phyloP scores from a whole-genome alignment of 257 asterid species.

The Jacaranda copaia region DNA sequence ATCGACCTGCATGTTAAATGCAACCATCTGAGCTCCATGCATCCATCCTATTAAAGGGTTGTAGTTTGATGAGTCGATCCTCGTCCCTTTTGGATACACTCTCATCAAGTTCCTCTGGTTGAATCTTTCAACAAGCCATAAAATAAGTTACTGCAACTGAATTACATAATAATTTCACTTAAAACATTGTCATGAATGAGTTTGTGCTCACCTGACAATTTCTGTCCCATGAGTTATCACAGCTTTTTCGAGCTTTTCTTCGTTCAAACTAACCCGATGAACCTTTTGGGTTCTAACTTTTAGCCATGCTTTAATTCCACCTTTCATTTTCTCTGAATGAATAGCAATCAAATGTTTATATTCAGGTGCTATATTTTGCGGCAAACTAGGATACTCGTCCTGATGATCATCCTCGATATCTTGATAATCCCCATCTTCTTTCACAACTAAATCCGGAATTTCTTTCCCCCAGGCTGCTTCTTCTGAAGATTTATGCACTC shows the following conservation, averaged over 20 bases:
- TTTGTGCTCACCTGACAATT: conserved; percentile 56
- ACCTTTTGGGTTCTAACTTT: conserved; percentile 50
- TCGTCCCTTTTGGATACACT: conserved; percentile 74
- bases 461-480: conserved; percentile 71
- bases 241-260: conserved; percentile 78
- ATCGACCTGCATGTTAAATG: conserved; percentile 84
- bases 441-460: conserved; percentile 42
- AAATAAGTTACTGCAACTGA: neutral
- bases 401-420: conserved; percentile 52
- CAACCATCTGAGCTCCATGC: conserved; percentile 89
- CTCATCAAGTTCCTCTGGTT: conserved; percentile 82
- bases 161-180: neutral
- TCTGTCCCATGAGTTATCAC: conserved; percentile 68
- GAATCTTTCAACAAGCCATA: conserved; percentile 49
- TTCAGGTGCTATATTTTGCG: conserved; percentile 51
- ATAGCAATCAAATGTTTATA: conserved; percentile 74
- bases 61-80: conserved; percentile 82
- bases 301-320: conserved; percentile 67
- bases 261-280: conserved; percentile 79
- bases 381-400: conserved; percentile 36
- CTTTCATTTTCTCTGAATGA: conserved; percentile 68
- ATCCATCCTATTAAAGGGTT: conserved; percentile 83
- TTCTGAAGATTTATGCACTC: conserved; percentile 48
- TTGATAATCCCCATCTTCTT: conserved; percentile 39
- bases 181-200: neutral